Conservation (phyloP, 306 rosid species). For the Astragalus membranaceus region DNA sequence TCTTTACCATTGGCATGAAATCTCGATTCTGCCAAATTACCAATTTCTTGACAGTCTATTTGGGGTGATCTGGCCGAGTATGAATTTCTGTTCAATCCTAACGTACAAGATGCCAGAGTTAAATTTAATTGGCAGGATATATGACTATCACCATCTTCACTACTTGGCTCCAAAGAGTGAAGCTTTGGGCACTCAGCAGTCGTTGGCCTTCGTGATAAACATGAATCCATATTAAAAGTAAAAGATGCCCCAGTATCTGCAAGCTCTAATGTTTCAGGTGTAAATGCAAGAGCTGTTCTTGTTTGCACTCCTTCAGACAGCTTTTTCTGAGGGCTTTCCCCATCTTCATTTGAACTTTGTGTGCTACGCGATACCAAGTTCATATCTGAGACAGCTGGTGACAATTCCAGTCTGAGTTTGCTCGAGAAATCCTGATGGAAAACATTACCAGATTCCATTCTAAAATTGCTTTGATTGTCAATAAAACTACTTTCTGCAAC, state of each 20-base stretch:
- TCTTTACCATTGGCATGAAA: constrained; percentile 38
- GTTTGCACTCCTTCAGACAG: constrained; percentile 49
- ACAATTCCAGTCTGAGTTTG: constrained; percentile 75
- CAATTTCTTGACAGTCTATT: constrained; percentile 44
- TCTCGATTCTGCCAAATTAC: constrained; percentile 47
- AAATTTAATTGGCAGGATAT: constrained; percentile 85
- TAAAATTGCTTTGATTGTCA: constrained; percentile 60
- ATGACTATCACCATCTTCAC: constrained; percentile 76
- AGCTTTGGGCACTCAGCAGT: constrained; percentile 40
- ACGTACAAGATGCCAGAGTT: constrained; percentile 73
- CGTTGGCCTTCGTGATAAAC: constrained; percentile 38
- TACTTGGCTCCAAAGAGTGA: constrained; percentile 58
- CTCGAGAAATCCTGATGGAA: constrained; percentile 77
- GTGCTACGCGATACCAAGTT: constrained; percentile 82
- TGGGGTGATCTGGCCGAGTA: constrained; percentile 52
- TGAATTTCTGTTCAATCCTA: constrained; percentile 42
- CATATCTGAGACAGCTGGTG: constrained; percentile 77
- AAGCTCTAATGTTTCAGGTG: constrained; percentile 73
- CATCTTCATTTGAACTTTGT: constrained; percentile 81
- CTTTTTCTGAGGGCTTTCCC: constrained; percentile 50
- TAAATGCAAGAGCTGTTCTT: constrained; percentile 45
- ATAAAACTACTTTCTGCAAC: constrained; percentile 48
- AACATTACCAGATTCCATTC: constrained; percentile 61
- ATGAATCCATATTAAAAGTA: constrained; percentile 66
- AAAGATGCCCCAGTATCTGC: constrained; percentile 91